Base-by-base conservation (phyloP, 306 rosid genomes). In the Casuarina glauca region DNA sequence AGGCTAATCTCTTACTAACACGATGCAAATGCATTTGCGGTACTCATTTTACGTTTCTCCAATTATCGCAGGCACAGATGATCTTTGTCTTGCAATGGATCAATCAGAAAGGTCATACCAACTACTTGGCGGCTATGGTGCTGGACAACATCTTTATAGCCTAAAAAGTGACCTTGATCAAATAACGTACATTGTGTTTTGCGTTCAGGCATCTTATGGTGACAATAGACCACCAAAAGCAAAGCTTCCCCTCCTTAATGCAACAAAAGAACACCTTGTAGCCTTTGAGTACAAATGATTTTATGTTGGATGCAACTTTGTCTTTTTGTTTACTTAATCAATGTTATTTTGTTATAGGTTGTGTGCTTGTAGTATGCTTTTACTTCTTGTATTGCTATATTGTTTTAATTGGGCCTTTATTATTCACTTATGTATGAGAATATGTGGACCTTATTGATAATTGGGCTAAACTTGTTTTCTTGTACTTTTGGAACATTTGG, bases 51-150 rank as follows among this genome's bases (percentile, higher is more conserved):
- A 9, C 20, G 45, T 12, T 11, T 32, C 2, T 6, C n/a, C 20
- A 1, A 1, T 15, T 76, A 51, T 9, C 0, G 67, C 81, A 92
- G 97, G 97, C 70, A 81, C 85, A 50, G 97, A 92, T 43, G 94
- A 89, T 43, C 50, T 84, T 42, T 94, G 97, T 74, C 87, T 95
- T 6, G 72, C 88, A 76, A 92, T 95, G 98, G 97, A 92, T 76
- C 87, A 74, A 83, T 88, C 97, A 46, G 97, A 95, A 76, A 91
- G 95, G 77, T 95, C 96, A 0, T 95, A 95, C 87, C 90, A 89
- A 74, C 94, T 94, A 75, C 91, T 90, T 1, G 98, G 98, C 35
- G 83, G 89, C 69, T 94, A 94, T 83, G 97, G 88, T 38, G 94
- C 92, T 41, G 98, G 98, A 50, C 86, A 91, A 26, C 88, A 86